These are phyloP conservation scores for Lipomyces kockii DNA, from an alignment of 805 yeast genomes.

Conservation along the genomic window DNA sequence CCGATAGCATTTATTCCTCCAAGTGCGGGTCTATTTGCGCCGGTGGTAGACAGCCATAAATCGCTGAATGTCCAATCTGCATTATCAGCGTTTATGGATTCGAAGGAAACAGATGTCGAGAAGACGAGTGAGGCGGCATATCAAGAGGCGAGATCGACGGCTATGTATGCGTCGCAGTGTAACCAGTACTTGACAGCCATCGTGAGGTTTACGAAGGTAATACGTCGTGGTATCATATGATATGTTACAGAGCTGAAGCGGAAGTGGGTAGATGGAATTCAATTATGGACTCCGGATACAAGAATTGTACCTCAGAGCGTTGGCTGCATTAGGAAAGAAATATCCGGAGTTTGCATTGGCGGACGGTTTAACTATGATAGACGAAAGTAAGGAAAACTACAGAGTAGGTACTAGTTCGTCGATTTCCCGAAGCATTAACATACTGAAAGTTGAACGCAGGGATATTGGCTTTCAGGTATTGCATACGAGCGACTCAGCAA, in stretches of 20 bases:
- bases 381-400: conserved; percentile 13
- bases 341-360: conserved; percentile 21
- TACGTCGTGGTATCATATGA: background rate
- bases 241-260: background rate
- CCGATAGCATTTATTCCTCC: background rate
- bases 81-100: background rate
- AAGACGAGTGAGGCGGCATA: conserved; percentile 6
- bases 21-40: background rate
- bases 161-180: conserved; percentile 28
- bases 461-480: conserved; percentile 27
- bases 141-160: conserved; percentile 22
- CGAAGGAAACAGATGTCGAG: background rate
- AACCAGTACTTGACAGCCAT: conserved; percentile 27
- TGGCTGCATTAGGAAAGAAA: conserved; percentile 25
- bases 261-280: conserved; percentile 19
- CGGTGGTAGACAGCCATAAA: background rate
- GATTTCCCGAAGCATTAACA: background rate
- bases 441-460: background rate
- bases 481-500: conserved; percentile 17
- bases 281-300: conserved; percentile 24
- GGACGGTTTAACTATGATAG: conserved; percentile 23
- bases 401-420: conserved; percentile 12
- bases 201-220: conserved; percentile 24
- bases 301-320: conserved; percentile 22
- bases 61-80: background rate